A percentile compares a stretch with the other conserved stretches of the same genome.
phyloP scores from a whole-genome alignment of 2,329 filamentous ascomycete species.

The Myriosclerotinia curreyana region DNA sequence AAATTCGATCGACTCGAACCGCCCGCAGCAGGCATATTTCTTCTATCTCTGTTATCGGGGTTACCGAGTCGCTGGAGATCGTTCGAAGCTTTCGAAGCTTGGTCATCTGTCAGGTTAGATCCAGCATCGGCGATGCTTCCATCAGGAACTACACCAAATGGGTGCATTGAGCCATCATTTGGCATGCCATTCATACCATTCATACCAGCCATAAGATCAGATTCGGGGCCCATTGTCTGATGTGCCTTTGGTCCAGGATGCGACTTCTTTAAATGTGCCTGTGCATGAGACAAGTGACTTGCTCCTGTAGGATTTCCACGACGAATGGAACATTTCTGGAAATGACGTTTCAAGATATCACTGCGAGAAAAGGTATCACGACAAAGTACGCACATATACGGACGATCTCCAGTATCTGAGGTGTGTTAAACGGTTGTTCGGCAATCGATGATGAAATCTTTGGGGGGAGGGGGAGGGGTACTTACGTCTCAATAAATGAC shows the following conservation, averaged over 20 bases:
- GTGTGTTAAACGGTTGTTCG: constrained; percentile 29
- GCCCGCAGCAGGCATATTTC: constrained; percentile 56
- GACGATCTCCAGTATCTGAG: constrained; percentile 91
- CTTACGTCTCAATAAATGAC: constrained; percentile 94
- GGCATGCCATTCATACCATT: constrained; percentile 49
- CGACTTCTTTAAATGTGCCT: constrained; percentile 82
- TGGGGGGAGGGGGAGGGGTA: constrained; percentile 37
- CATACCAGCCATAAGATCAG: constrained; percentile 44
- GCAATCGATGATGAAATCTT: constrained; percentile 18
- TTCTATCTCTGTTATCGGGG: constrained; percentile 54
- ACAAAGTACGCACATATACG: constrained; percentile 97
- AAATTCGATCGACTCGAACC: constrained; percentile 45
- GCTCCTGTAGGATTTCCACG: constrained; percentile 93
- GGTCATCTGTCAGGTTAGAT: constrained; percentile 54
- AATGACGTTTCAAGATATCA: constrained; percentile 98
- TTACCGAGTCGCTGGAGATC: constrained; percentile 59
- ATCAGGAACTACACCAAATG: constrained; percentile 54
- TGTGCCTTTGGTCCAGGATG: constrained; percentile 52
- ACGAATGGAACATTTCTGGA: constrained; percentile 97
- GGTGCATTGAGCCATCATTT: constrained; percentile 55
- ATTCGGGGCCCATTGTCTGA: constrained; percentile 54
- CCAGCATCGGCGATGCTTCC: constrained; percentile 37
- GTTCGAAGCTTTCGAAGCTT: constrained; percentile 52
- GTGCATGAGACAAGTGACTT: constrained; percentile 89
- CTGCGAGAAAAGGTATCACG: constrained; percentile 97